Percentiles rank a stretch among this genome's conserved stretches.
phyloP scores from a whole-genome alignment of 1,139 yeast genomes.

The Wickerhamomyces sp. region DNA sequence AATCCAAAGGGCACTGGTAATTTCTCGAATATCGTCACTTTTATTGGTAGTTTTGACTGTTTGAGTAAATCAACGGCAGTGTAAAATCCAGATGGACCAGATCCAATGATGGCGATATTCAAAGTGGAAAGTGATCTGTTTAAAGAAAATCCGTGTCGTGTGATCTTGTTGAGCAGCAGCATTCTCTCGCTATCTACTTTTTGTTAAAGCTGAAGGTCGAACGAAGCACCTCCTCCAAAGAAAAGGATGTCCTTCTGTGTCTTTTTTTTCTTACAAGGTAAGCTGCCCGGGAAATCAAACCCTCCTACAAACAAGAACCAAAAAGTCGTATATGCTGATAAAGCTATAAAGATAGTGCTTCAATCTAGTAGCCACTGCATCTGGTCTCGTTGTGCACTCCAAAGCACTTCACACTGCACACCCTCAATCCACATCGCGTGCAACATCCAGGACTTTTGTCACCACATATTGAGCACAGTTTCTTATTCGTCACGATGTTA shows the following conservation, averaged over 20 bases:
- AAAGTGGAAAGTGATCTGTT: constrained; percentile 8
- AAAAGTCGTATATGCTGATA: neutral
- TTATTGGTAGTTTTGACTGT: constrained; percentile 37
- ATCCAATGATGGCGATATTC: constrained; percentile 63
- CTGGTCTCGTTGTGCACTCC: constrained; percentile 37
- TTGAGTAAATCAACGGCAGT: constrained; percentile 73
- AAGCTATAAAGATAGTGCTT: neutral
- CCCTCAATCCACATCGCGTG: constrained; percentile 33
- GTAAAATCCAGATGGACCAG: constrained; percentile 97
- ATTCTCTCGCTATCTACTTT: neutral
- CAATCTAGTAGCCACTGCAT: constrained; percentile 24
- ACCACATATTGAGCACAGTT: constrained; percentile 40
- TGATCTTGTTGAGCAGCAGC: neutral
- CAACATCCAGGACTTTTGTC: constrained; percentile 35
- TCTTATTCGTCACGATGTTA: constrained; percentile 29
- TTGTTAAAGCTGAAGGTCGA: neutral
- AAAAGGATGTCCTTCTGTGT: no score
- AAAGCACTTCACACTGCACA: constrained; percentile 35
- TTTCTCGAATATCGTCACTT: constrained; percentile 68
- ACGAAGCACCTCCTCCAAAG: no score
- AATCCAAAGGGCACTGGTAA: constrained; percentile 90
- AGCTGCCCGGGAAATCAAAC: neutral
- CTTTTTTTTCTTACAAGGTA: neutral
- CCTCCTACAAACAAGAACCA: neutral
- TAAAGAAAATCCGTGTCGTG: neutral